Evolutionary conservation across 495 filamentous ascomycete species (phyloP), one percentile per base, ranked within the genome.

Genomic region (Schizothecium vesticola): DNA sequence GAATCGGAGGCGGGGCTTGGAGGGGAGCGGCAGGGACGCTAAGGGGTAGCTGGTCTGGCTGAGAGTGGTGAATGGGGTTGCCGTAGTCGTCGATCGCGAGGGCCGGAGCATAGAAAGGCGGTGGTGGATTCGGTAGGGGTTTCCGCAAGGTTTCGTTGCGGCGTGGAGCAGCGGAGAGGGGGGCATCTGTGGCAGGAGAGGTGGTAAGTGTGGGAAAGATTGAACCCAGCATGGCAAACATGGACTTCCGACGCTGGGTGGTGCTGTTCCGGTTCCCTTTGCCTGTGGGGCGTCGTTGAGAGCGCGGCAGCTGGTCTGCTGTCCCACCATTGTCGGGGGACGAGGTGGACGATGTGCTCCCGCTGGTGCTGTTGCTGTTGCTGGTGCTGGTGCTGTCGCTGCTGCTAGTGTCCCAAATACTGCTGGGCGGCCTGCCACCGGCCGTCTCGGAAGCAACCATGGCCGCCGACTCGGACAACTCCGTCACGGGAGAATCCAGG

Each of bases 181-280:
- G 43, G 43, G 19, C 16, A 65, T 68, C 64, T 67, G 65, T 25
- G 7, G 58, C 1, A 61, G 68, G 4, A 71, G 65, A 60, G 11
- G 25, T 55, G 26, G 73, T 74, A 56, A 74, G 73, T 59, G 51
- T 67, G 1, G 68, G 66, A 16, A 71, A 57, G 36, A 72, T 59
- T 0, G 65, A 74, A 11, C 62, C 57, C 23, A 74, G 24, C 63
- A 67, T 56, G 1, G 29, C 71, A 26, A 73, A 57, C 21, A 67
- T 64, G 21, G 69, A 72, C 71, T 62, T 67, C 23, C 61, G 57
- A 56, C 66, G 28, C 29, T 61, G 23, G 19, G 56, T 59, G 8
- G 66, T 66, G 25, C 31, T 65, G 28, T 29, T 43, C 21, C 59
- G 21, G 22, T 64, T 66, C 43, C 24, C 12, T 9, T 64, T 58